These are phyloP conservation scores for Myochromella boudieri DNA, from an alignment of 768 basidiomycete genomes.

Conservation along the genomic window DNA sequence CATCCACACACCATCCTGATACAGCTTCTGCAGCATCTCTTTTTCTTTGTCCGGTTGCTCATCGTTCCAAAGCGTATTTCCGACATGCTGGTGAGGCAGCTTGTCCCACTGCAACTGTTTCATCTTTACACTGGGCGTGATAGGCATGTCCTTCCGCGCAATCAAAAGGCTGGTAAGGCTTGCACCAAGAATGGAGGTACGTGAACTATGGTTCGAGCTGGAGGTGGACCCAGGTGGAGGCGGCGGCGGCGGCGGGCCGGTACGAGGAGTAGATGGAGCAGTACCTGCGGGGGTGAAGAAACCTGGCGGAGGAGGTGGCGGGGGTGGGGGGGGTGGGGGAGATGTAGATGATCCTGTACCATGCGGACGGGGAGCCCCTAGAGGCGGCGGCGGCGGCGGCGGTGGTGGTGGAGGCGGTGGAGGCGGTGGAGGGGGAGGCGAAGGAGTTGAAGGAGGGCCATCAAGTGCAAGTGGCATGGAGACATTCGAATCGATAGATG, in stretches of 20 bases:
- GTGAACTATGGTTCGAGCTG: slow-evolving; percentile 45
- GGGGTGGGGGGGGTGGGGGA: slow-evolving; percentile 35
- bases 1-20: slow-evolving; percentile 84
- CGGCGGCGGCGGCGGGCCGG: slow-evolving; percentile 35
- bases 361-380: slow-evolving; percentile 24
- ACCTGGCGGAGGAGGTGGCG: slow-evolving; percentile 32
- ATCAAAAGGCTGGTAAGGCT: slow-evolving; percentile 56
- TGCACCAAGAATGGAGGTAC: slow-evolving; percentile 59
- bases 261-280: slow-evolving; percentile 26
- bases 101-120: slow-evolving; percentile 99
- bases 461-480: slow-evolving; percentile 29
- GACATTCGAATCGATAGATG: slow-evolving; percentile 36
- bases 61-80: slow-evolving; percentile 82
- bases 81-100: slow-evolving; percentile 83
- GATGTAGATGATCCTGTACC: slow-evolving; percentile 15
- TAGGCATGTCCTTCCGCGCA: slow-evolving; percentile 80
- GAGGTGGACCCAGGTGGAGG: slow-evolving; percentile 36
- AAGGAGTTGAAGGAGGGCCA: slow-evolving; percentile 27
- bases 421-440: slow-evolving; percentile 18
- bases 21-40: slow-evolving; percentile 81
- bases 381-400: slow-evolving; percentile 36
- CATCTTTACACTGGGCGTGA: slow-evolving; percentile 89
- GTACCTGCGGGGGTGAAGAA: slow-evolving; percentile 18
- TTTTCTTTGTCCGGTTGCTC: slow-evolving; percentile 69
- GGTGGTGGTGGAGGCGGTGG: slow-evolving; percentile 36